These are phyloP conservation scores for Cucurbita moschata DNA, from an alignment of 306 rosid genomes.

Conservation along the genomic window DNA sequence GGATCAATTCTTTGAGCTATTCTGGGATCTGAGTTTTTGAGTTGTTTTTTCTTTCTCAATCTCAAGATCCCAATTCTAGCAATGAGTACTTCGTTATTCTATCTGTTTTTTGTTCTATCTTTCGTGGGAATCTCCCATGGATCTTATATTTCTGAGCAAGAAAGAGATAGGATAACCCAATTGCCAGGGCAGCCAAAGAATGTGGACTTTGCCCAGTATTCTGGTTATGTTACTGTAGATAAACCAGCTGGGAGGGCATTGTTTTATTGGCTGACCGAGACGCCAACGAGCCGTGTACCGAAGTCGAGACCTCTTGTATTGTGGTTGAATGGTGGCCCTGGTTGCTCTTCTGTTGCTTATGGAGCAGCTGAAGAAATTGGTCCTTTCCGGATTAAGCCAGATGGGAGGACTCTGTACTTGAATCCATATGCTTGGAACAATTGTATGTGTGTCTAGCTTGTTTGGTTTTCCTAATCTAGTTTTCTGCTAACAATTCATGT, in stretches of 20 bases:
- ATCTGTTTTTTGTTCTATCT: constrained; percentile 23
- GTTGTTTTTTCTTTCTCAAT: background rate
- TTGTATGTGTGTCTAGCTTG: constrained; percentile 26
- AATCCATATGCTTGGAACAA: constrained; percentile 92
- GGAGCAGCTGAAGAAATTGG: constrained; percentile 95
- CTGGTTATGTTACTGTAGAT: constrained; percentile 85
- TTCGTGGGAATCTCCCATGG: constrained; percentile 29
- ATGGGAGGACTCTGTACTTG: constrained; percentile 69
- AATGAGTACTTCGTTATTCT: constrained; percentile 35
- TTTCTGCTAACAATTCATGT: background rate
- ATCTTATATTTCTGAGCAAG: constrained; percentile 41
- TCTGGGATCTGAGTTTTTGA: constrained; percentile 23
- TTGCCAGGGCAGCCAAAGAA: constrained; percentile 75
- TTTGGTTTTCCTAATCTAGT: background rate
- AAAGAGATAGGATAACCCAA: constrained; percentile 42
- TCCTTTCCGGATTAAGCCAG: constrained; percentile 68
- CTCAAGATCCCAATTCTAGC: constrained; percentile 1
- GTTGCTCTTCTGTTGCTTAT: constrained; percentile 94
- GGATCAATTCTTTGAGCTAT: constrained; percentile 2
- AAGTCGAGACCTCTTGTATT: constrained; percentile 68
- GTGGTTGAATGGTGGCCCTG: constrained; percentile 99
- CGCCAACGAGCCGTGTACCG: constrained; percentile 43
- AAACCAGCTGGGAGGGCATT: constrained; percentile 64
- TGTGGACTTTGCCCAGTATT: constrained; percentile 67
- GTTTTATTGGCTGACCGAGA: constrained; percentile 83